phyloP scores from a whole-genome alignment of 2,329 filamentous ascomycete species.

The Trichoderma sp. region DNA sequence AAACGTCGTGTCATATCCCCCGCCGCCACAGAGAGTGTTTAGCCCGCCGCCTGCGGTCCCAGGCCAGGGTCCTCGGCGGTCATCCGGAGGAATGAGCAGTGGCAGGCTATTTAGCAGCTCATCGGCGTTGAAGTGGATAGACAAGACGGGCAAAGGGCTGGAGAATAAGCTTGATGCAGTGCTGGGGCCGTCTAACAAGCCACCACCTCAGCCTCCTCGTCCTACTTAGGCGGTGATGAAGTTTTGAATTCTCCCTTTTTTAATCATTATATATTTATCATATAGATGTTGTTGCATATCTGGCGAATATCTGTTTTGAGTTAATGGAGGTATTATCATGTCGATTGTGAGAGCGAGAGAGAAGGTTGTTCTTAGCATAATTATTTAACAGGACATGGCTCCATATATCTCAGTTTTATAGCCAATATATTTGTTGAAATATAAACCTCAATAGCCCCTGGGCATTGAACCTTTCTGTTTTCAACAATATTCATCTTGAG shows the following conservation, averaged over 20 bases:
- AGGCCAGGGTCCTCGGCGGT: conserved; percentile 20
- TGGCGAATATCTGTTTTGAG: not conserved
- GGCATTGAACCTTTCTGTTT: no score
- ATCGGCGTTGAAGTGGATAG: conserved; percentile 37
- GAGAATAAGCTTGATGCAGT: conserved; percentile 36
- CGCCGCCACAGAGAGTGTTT: conserved; percentile 35
- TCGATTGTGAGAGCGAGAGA: not conserved
- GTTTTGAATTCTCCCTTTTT: not conserved
- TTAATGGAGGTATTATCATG: not conserved
- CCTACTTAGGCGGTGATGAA: not conserved
- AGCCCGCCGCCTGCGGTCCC: conserved; percentile 27
- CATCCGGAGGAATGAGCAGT: conserved; percentile 22
- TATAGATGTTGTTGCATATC: not conserved
- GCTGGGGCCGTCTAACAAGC: conserved; percentile 22
- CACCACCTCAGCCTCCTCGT: conserved; percentile 14
- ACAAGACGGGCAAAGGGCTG: conserved; percentile 36
- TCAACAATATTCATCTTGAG: not conserved
- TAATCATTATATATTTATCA: not conserved
- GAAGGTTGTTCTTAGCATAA: not conserved
- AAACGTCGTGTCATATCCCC: conserved; percentile 29
- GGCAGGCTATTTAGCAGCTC: conserved; percentile 33
- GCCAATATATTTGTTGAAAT: not conserved
- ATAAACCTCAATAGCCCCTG: no score
- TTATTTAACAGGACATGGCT: not conserved
- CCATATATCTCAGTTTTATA: not conserved